Evolutionary conservation across 441 rosid species (phyloP).

Genomic region (Breynia disticha): DNA sequence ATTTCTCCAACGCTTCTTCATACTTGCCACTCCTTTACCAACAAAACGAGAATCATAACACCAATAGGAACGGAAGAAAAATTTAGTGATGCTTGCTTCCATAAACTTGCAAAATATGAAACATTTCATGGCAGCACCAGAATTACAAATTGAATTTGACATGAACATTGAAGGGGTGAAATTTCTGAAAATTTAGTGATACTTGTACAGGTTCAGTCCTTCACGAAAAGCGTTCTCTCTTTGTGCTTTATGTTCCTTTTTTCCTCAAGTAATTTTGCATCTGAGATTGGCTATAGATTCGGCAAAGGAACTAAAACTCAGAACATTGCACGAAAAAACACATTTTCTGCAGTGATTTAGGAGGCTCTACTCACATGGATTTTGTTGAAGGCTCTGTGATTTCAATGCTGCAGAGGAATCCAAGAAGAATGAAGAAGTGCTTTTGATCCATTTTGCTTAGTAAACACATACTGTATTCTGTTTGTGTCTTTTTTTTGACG

Average conservation of each 20-base stretch:
- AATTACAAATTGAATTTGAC: too few species aligned
- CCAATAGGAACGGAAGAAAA: not conserved
- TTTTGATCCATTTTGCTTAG: too few species aligned
- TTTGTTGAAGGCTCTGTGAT: too few species aligned
- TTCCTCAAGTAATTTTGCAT: conserved; percentile 72
- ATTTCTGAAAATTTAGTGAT: not conserved
- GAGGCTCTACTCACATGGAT: conserved; percentile 52
- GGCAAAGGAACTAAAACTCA: too few species aligned
- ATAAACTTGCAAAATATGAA: not conserved
- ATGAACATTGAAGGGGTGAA: too few species aligned
- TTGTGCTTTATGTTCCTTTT: conserved; percentile 60
- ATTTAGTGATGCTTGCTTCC: not conserved
- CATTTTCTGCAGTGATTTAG: not conserved
- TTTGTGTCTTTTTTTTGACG: too few species aligned
- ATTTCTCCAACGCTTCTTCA: conserved; percentile 76
- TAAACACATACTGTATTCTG: too few species aligned
- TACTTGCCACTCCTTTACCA: conserved; percentile 55
- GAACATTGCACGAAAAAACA: not conserved
- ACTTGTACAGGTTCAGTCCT: conserved; percentile 78
- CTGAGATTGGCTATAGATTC: conserved; percentile 28
- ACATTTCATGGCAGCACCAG: too few species aligned
- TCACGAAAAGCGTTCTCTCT: conserved; percentile 70
- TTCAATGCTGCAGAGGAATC: too few species aligned
- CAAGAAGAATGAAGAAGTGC: too few species aligned
- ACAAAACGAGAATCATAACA: not conserved